phyloP scores from a whole-genome alignment of 1,284 basidiomycete genomes.

The Neonothopanus nambi region DNA sequence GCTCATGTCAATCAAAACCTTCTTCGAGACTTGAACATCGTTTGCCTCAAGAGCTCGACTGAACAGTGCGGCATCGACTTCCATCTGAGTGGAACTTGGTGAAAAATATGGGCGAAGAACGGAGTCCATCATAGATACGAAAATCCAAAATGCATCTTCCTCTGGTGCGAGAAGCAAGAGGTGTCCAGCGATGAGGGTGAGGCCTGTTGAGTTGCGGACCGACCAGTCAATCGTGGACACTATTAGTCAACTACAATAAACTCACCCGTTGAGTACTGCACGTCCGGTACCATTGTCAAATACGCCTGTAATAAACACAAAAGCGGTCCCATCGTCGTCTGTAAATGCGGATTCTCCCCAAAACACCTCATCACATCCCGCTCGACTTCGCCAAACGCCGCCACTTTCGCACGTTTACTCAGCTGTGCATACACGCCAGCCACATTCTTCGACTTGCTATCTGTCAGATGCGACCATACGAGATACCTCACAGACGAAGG shows the following conservation, averaged over 20 bases:
- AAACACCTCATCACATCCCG: slow-evolving; percentile 57
- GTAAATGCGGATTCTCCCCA: slow-evolving; percentile 53
- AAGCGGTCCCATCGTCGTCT: slow-evolving; percentile 53
- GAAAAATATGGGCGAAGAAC: slow-evolving; percentile 83
- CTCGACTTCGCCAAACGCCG: slow-evolving; percentile 58
- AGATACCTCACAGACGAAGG: slow-evolving; percentile 83
- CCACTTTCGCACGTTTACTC: slow-evolving; percentile 55
- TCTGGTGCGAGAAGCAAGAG: slow-evolving; percentile 82
- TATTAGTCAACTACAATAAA: slow-evolving; percentile 8
- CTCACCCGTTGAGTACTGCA: slow-evolving; percentile 63
- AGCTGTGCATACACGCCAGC: slow-evolving; percentile 73
- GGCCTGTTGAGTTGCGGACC: slow-evolving; percentile 42
- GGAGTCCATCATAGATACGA: slow-evolving; percentile 81
- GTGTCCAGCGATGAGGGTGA: slow-evolving; percentile 78
- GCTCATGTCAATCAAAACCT: slow-evolving; percentile 65
- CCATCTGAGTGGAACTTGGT: slow-evolving; percentile 67
- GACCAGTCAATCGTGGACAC: slow-evolving; percentile 1
- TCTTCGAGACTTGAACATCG: slow-evolving; percentile 66
- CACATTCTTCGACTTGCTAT: slow-evolving; percentile 69
- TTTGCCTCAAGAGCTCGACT: slow-evolving; percentile 69
- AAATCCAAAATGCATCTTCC: slow-evolving; percentile 94
- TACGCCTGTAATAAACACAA: slow-evolving; percentile 70
- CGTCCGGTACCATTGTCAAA: slow-evolving; percentile 78
- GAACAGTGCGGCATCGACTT: slow-evolving; percentile 82
- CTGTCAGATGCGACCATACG: slow-evolving; percentile 83